These are phyloP conservation scores for Raphanus raphanistrum DNA, from an alignment of 345 rosid genomes.

Conservation along the genomic window DNA sequence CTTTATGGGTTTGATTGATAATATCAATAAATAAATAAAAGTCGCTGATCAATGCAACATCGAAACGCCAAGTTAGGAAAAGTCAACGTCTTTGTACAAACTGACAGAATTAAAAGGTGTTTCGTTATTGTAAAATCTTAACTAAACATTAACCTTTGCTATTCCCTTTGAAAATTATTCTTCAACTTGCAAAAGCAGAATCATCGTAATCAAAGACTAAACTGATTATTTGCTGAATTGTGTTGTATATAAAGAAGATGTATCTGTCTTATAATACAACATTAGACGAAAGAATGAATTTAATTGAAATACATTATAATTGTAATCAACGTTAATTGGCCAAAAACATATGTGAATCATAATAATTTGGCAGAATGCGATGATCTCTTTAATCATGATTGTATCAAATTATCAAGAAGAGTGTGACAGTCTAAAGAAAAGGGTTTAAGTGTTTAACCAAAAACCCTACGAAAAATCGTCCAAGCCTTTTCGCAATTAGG, in stretches of 20 bases:
- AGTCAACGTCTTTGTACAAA: conserved; percentile 20
- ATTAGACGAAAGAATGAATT: not conserved
- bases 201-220: not conserved
- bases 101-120: not conserved
- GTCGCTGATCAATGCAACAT: not conserved
- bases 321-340: not conserved
- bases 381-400: not conserved
- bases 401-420: not conserved
- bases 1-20: not conserved
- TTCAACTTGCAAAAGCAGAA: not conserved
- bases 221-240: not conserved
- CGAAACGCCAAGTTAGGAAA: conserved; percentile 9
- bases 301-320: not conserved
- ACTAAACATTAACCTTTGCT: not conserved
- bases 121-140: not conserved
- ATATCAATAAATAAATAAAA: not conserved
- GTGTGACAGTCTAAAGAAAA: not conserved
- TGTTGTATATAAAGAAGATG: not conserved
- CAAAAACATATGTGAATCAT: not conserved
- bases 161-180: not conserved
- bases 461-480: not conserved
- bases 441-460: not conserved
- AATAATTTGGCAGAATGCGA: not conserved
- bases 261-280: not conserved
- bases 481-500: not conserved